phyloP scores from a whole-genome alignment of 208 protist species.

The Acanthamoeba triangularis region DNA sequence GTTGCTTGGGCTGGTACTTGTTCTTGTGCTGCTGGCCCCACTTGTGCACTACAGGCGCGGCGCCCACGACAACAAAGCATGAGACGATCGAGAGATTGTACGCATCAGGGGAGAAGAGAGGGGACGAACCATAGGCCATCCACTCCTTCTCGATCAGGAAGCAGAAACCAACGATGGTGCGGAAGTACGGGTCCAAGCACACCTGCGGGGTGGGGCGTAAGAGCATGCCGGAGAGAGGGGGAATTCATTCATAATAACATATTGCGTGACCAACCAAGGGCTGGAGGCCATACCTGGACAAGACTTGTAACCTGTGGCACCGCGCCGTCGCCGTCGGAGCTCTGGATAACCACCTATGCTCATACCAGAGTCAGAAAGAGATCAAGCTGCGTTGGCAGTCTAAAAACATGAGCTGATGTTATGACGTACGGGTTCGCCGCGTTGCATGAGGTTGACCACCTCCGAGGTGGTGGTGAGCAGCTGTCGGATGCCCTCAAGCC shows the following conservation, averaged over 20 bases:
- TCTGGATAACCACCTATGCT: background rate
- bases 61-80: background rate
- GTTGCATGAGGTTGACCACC: background rate
- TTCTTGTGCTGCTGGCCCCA: constrained; percentile 68
- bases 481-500: background rate
- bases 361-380: background rate
- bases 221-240: no score
- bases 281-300: background rate
- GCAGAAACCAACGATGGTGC: constrained; percentile 94
- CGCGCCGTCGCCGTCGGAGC: background rate
- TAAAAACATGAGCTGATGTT: background rate
- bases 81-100: background rate
- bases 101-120: background rate
- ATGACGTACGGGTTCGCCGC: background rate
- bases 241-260: no score
- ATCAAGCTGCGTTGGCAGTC: background rate
- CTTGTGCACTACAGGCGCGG: constrained; percentile 7
- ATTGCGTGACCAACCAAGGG: background rate
- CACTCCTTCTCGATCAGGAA: constrained; percentile 96
- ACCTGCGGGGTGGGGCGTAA: background rate
- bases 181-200: constrained; percentile 94
- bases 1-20: constrained; percentile 54
- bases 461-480: constrained; percentile 7
- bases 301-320: constrained; percentile 2
- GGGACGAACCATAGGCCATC: constrained; percentile 88